Conservation (phyloP, 371 early-diverging fungal species). For the Mortierella sp. region DNA sequence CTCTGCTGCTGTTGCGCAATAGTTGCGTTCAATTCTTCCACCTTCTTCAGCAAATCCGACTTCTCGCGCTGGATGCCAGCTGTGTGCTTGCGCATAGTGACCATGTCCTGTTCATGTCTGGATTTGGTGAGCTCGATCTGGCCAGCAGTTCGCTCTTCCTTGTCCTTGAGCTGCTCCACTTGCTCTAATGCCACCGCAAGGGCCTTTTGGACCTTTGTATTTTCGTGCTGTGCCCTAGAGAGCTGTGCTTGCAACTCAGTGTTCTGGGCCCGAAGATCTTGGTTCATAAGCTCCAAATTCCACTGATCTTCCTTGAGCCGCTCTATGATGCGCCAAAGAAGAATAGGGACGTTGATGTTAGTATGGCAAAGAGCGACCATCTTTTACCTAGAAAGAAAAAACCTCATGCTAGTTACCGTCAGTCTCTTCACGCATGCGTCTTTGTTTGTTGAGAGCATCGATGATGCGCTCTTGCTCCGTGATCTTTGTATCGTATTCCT, state of each 20-base stretch:
- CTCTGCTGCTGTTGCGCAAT: slow-evolving; percentile 25
- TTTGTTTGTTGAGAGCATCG: slow-evolving; percentile 72
- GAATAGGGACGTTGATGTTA: not conserved
- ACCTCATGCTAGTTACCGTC: slow-evolving; percentile 75
- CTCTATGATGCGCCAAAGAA: slow-evolving; percentile 48
- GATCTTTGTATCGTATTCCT: slow-evolving; percentile 71
- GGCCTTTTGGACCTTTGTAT: slow-evolving; percentile 67
- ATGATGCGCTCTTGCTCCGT: slow-evolving; percentile 72
- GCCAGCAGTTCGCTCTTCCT: slow-evolving; percentile 68
- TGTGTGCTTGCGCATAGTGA: slow-evolving; percentile 67
- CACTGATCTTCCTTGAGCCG: slow-evolving; percentile 70
- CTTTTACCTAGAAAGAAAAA: too few relatives aligned
- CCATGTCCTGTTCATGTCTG: slow-evolving; percentile 76
- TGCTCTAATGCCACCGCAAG: slow-evolving; percentile 67
- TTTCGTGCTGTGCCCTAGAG: slow-evolving; percentile 65
- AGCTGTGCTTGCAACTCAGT: slow-evolving; percentile 66
- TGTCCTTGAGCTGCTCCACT: slow-evolving; percentile 71
- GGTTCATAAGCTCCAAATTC: slow-evolving; percentile 71
- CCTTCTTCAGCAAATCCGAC: slow-evolving; percentile 63
- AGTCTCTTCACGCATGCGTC: slow-evolving; percentile 69
- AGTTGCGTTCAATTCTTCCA: slow-evolving; percentile 66
- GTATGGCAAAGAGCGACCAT: too few relatives aligned
- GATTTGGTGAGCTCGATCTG: slow-evolving; percentile 67
- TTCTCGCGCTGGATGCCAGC: slow-evolving; percentile 78
- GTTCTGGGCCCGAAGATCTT: slow-evolving; percentile 65